phyloP scores from a whole-genome alignment of 352 stramenopile species.

The Peronospora destructor region DNA sequence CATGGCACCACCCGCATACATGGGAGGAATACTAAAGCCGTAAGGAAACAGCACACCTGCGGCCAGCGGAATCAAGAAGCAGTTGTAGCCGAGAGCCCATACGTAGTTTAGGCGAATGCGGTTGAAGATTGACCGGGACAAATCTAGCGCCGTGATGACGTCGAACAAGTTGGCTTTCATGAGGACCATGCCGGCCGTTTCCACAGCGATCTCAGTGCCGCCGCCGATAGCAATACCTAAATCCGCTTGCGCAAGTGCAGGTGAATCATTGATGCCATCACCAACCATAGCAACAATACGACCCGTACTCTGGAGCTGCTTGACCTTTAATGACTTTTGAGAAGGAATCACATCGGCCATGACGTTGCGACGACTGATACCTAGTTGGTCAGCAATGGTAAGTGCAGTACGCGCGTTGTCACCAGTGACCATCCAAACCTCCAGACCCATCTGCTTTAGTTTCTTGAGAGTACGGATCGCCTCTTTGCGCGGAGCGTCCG shows the following conservation, averaged over 20 bases:
- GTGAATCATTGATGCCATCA: constrained; percentile 98
- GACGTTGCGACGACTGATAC: constrained; percentile 89
- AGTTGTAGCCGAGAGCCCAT: constrained; percentile 98
- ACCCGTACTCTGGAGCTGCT: constrained; percentile 85
- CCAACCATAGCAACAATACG: constrained; percentile 93
- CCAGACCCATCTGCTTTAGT: constrained; percentile 87
- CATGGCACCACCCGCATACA: constrained; percentile 94
- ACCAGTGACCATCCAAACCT: constrained; percentile 99
- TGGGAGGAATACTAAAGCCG: constrained; percentile 90
- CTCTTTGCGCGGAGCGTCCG: constrained; percentile 87
- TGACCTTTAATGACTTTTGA: constrained; percentile 91
- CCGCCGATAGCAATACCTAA: constrained; percentile 94
- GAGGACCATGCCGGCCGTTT: constrained; percentile 93
- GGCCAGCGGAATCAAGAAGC: constrained; percentile 93
- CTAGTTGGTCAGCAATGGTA: constrained; percentile 89
- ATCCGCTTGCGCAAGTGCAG: constrained; percentile 94
- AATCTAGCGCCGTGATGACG: constrained; percentile 94
- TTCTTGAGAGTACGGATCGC: constrained; percentile 86
- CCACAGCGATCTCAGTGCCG: constrained; percentile 95
- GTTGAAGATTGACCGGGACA: constrained; percentile 94
- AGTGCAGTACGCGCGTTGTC: constrained; percentile 93
- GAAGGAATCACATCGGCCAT: constrained; percentile 94
- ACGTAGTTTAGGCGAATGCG: constrained; percentile 97
- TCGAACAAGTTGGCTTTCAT: constrained; percentile 89
- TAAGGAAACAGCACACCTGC: constrained; percentile 95